Conservation (phyloP, 164 flowering plant genomes). For the Magnolia kwangsiensis region DNA sequence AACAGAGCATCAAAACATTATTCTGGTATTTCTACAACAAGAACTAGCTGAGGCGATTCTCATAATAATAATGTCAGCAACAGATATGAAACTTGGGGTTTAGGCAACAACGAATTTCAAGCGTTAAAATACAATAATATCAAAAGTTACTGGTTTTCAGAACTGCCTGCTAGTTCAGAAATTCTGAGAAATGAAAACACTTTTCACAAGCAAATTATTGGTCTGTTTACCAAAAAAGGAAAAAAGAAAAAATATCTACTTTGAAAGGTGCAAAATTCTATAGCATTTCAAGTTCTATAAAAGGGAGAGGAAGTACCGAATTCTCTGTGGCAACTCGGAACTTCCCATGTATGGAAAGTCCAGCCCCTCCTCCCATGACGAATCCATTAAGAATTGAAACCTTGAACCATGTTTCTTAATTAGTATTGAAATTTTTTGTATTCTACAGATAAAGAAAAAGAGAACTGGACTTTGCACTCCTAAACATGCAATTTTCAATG, state of each 20-base stretch:
- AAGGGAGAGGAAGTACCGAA: conserved; percentile 47
- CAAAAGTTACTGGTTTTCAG: no score
- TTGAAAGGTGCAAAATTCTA: background rate
- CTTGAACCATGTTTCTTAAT: conserved; percentile 32
- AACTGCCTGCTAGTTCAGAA: no score
- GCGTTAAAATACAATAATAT: no score
- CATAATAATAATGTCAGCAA: no score
- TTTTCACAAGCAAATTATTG: background rate
- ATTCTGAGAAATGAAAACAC: no score
- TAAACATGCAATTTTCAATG: background rate
- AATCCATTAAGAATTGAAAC: conserved; percentile 94
- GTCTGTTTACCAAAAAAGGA: background rate
- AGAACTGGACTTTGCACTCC: no score
- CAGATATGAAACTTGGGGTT: no score
- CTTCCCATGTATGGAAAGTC: conserved; percentile 84
- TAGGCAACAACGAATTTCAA: no score
- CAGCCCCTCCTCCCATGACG: conserved; percentile 97
- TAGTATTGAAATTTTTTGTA: background rate
- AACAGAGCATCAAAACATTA: no score
- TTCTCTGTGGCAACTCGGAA: conserved; percentile 91
- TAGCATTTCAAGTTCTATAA: background rate
- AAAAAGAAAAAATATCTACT: background rate
- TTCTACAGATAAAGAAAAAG: no score
- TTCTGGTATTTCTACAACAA: no score
- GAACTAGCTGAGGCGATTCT: no score